Evolutionary conservation across 257 asterid species (phyloP).

Genomic region (Capsicum rhomboideum): DNA sequence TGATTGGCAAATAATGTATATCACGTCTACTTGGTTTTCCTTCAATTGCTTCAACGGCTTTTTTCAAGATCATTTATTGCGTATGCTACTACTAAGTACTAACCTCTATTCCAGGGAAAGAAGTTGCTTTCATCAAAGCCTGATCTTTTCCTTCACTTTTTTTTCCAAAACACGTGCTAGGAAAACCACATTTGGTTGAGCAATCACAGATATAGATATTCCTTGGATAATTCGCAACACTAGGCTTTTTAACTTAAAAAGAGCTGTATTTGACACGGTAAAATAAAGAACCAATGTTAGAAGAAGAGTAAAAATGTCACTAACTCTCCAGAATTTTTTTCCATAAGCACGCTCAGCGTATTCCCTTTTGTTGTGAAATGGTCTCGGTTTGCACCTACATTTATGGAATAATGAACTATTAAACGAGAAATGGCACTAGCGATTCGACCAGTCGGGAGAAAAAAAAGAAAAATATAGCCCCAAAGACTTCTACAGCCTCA

Average conservation of each 20-base stretch:
- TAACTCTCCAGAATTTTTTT: too few relatives aligned
- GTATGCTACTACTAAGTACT: too few relatives aligned
- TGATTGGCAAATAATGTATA: too few relatives aligned
- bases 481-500: too few relatives aligned
- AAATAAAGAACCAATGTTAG: background rate
- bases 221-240: background rate
- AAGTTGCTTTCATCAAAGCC: too few relatives aligned
- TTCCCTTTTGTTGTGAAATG: background rate
- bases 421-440: background rate
- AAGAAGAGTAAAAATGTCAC: background rate
- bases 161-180: background rate
- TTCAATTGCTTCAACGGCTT: too few relatives aligned
- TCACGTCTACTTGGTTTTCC: too few relatives aligned
- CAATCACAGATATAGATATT: background rate
- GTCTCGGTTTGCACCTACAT: background rate
- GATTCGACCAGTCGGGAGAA: background rate
- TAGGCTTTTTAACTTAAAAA: background rate
- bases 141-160: too few relatives aligned
- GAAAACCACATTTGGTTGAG: background rate
- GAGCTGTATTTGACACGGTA: background rate
- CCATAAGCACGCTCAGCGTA: background rate
- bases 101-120: too few relatives aligned
- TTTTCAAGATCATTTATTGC: too few relatives aligned
- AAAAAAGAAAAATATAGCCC: background rate
- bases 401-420: background rate